Conservation (phyloP, 192 early-diverging fungal species). For the Entophlyctis luteolus region DNA sequence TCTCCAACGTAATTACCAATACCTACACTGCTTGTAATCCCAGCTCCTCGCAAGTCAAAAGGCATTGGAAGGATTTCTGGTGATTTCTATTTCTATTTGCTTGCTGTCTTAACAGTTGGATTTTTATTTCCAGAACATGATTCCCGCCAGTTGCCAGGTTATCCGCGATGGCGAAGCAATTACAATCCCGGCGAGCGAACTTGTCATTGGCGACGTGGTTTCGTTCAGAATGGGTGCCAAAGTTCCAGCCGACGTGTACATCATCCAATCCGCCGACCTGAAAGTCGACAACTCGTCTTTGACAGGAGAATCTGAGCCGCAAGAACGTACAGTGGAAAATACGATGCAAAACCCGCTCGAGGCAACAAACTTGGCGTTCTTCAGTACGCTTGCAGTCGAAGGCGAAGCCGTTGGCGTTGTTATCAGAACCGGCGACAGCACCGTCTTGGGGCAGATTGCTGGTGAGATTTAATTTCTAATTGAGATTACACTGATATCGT, state of each 20-base stretch:
- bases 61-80: slow-evolving; percentile 23
- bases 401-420: slow-evolving; percentile 73
- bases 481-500: slow-evolving; percentile 17
- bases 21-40: no score
- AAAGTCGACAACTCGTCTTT: slow-evolving; percentile 74
- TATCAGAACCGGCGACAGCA: slow-evolving; percentile 69
- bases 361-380: slow-evolving; percentile 78
- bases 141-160: slow-evolving; percentile 82
- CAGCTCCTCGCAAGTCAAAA: slow-evolving; percentile 27
- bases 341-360: slow-evolving; percentile 76
- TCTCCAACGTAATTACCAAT: no score
- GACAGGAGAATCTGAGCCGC: slow-evolving; percentile 71
- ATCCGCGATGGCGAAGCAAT: slow-evolving; percentile 60
- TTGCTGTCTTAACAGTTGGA: no score
- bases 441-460: slow-evolving; percentile 73
- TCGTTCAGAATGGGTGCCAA: slow-evolving; percentile 60
- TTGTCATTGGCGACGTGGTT: slow-evolving; percentile 78
- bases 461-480: slow-evolving; percentile 51
- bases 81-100: no score
- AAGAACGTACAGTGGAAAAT: slow-evolving; percentile 53
- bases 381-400: slow-evolving; percentile 65
- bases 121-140: slow-evolving; percentile 71
- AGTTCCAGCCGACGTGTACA: slow-evolving; percentile 73
- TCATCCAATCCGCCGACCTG: slow-evolving; percentile 67
- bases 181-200: slow-evolving; percentile 47